These are phyloP conservation scores for Boletellus deceptivus DNA, from an alignment of 1,284 basidiomycete genomes.

Conservation along the genomic window DNA sequence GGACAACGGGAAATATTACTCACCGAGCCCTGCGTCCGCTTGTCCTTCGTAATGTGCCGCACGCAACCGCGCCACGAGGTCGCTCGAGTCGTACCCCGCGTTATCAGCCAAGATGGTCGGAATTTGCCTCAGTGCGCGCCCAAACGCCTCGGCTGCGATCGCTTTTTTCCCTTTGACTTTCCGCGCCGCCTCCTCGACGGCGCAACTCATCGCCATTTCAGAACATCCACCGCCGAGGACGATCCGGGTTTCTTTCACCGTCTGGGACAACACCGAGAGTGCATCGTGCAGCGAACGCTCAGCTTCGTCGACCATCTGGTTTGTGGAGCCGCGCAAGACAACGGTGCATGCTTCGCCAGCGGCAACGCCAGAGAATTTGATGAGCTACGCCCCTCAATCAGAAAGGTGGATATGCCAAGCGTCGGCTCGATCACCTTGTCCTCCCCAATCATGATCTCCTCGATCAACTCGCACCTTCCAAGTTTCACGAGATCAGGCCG, in stretches of 20 bases:
- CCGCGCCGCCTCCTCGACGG: constrained; percentile 87
- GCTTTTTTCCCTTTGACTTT: constrained; percentile 93
- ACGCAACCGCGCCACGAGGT: constrained; percentile 86
- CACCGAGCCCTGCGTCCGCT: constrained; percentile 82
- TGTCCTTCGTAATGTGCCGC: constrained; percentile 95
- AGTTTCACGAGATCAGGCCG: constrained; percentile 92
- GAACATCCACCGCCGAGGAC: constrained; percentile 96
- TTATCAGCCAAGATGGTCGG: constrained; percentile 98
- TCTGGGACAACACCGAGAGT: constrained; percentile 95
- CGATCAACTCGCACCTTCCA: constrained; percentile 91
- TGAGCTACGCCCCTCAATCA: constrained; percentile 57
- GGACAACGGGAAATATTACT: constrained; percentile 11
- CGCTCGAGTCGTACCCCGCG: constrained; percentile 96
- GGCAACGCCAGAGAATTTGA: constrained; percentile 98
- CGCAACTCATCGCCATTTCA: constrained; percentile 97
- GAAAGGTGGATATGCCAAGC: background rate
- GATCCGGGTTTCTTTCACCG: constrained; percentile 94
- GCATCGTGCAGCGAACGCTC: constrained; percentile 98
- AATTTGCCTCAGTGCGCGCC: constrained; percentile 87
- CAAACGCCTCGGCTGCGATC: constrained; percentile 91
- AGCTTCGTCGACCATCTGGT: constrained; percentile 99
- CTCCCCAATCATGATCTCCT: constrained; percentile 99
- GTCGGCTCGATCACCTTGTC: constrained; percentile 70
- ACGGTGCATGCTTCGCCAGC: constrained; percentile 99
- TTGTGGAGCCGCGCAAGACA: constrained; percentile 93